Conservation (phyloP, 2,329 filamentous ascomycete genomes). For the Fusarium incarnatum region DNA sequence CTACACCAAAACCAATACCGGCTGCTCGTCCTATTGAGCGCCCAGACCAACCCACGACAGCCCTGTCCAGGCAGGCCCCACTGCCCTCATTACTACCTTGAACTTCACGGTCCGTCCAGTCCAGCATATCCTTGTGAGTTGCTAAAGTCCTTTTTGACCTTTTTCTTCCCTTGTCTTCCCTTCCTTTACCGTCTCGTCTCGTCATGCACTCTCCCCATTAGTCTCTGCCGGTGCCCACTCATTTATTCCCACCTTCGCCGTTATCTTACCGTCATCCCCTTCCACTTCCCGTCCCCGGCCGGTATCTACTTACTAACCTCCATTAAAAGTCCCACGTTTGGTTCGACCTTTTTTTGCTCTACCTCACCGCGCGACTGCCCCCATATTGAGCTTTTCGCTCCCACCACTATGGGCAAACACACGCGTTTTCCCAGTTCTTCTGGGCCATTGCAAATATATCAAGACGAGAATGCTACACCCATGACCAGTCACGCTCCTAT, state of each 20-base stretch:
- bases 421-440: conserved; percentile 59
- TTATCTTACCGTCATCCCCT: conserved; percentile 37
- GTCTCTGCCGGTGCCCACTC: conserved; percentile 41
- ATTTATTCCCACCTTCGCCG: conserved; percentile 39
- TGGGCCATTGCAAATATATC: conserved; percentile 64
- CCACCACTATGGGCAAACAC: conserved; percentile 66
- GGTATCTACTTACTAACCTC: conserved; percentile 36
- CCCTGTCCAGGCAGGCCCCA: conserved; percentile 46
- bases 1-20: conserved; percentile 14
- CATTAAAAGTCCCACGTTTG: conserved; percentile 30
- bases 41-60: conserved; percentile 42
- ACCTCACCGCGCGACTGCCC: conserved; percentile 23
- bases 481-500: conserved; percentile 69
- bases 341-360: conserved; percentile 17
- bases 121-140: conserved; percentile 38
- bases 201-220: conserved; percentile 46
- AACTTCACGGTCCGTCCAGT: conserved; percentile 43
- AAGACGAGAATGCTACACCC: conserved; percentile 61
- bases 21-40: conserved; percentile 42
- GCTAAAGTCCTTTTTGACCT: conserved; percentile 33
- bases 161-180: conserved; percentile 20
- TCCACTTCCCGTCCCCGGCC: conserved; percentile 38
- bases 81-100: conserved; percentile 43
- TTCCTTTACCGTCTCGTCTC: conserved; percentile 43
- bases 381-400: conserved; percentile 31